Conservation (phyloP, 129 eudicot species). For the Logfia minima region DNA sequence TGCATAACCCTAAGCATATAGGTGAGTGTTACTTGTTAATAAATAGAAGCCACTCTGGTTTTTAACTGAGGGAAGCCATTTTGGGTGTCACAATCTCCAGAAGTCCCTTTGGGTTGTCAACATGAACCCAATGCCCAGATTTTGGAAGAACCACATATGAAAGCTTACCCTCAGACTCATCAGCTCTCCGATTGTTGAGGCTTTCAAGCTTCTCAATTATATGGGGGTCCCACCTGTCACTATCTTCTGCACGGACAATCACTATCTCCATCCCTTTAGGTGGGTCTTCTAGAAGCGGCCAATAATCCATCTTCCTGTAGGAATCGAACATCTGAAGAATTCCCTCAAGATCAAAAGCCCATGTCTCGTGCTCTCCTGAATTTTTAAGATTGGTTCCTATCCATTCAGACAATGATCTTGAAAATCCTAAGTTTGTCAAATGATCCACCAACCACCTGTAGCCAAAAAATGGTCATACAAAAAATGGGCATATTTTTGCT, state of each 20-base stretch:
- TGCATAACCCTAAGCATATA: too few species aligned
- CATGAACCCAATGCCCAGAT: conserved; percentile 99
- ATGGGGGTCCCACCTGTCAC: conserved; percentile 82
- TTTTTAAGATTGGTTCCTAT: conserved; percentile 80
- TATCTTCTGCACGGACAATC: conserved; percentile 86
- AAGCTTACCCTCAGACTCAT: conserved; percentile 59
- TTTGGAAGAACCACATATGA: conserved; percentile 72
- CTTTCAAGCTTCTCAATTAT: conserved; percentile 58
- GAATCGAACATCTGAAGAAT: conserved; percentile 86
- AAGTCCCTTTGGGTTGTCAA: conserved; percentile 95
- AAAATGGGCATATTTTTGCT: neutral
- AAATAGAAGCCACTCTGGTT: conserved; percentile 1
- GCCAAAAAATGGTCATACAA: conserved; percentile 1
- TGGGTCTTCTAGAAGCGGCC: conserved; percentile 79
- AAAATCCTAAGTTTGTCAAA: conserved; percentile 77
- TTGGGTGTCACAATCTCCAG: conserved; percentile 79
- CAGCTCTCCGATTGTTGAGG: conserved; percentile 33
- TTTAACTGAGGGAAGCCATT: conserved; percentile 56
- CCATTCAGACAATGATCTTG: conserved; percentile 85
- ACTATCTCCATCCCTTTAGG: conserved; percentile 79
- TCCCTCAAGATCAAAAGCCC: conserved; percentile 88
- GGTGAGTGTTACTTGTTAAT: neutral
- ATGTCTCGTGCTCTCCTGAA: conserved; percentile 68
- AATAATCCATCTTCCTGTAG: conserved; percentile 85
- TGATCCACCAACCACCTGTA: conserved; percentile 91